phyloP scores from a whole-genome alignment of 208 protist species.

The Phytomonas sp. region DNA sequence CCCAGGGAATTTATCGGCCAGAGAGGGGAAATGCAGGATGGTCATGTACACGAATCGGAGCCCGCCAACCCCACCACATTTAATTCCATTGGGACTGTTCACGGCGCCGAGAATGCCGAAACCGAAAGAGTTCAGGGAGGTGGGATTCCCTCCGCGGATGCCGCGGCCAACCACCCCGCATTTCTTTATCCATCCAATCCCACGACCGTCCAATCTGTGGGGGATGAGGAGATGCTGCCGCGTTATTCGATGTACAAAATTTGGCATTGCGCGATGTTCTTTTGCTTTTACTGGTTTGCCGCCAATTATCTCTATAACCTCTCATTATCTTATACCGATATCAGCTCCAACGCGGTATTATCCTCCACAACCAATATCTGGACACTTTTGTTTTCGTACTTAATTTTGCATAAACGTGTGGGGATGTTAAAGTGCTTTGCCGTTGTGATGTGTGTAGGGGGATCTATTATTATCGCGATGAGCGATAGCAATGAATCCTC shows the following conservation, averaged over 20 bases:
- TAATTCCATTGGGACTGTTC: not conserved
- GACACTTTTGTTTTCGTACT: conserved; percentile 69
- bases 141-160: not conserved
- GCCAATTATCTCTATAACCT: conserved; percentile 90
- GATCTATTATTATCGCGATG: conserved; percentile 58
- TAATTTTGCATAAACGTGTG: conserved; percentile 58
- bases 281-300: conserved; percentile 87
- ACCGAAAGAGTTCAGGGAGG: not conserved
- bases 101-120: not conserved
- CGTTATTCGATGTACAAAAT: conserved; percentile 65
- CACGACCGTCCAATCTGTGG: not conserved
- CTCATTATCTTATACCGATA: conserved; percentile 76
- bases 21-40: not conserved
- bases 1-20: not conserved
- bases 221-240: conserved; percentile 4
- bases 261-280: conserved; percentile 56
- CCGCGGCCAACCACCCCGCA: not conserved
- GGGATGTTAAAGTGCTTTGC: conserved; percentile 37
- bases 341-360: conserved; percentile 85
- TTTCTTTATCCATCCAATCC: not conserved
- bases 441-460: conserved; percentile 55
- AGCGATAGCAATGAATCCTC: conserved; percentile 23
- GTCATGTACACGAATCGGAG: not conserved
- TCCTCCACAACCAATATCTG: conserved; percentile 82
- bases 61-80: not conserved